A percentile compares a stretch with the other conserved stretches of the same genome.
Evolutionary conservation across 1,139 yeast genomes (phyloP).

Genomic region (Hyphopichia pseudoburtonii): DNA sequence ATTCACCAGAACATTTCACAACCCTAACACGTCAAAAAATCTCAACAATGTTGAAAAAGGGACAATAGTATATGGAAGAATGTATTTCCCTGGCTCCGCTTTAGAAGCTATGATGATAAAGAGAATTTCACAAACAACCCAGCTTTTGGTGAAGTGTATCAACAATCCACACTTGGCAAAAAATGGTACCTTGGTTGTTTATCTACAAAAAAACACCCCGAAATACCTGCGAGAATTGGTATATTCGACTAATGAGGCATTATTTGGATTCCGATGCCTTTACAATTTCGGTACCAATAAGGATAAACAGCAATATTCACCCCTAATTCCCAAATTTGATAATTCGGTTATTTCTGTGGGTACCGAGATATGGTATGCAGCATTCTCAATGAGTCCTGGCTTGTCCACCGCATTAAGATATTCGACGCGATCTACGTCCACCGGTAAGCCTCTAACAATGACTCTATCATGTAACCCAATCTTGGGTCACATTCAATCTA

Average conservation of each 20-base stretch:
- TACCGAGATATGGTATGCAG: slow-evolving; percentile 87
- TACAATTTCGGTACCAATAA: slow-evolving; percentile 60
- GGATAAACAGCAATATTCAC: slow-evolving; percentile 13
- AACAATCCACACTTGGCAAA: slow-evolving; percentile 63
- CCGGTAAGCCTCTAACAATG: slow-evolving; percentile 87
- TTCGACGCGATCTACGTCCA: slow-evolving; percentile 80
- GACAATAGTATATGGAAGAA: slow-evolving; percentile 64
- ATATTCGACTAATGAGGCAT: slow-evolving; percentile 84
- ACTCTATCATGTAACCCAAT: slow-evolving; percentile 87
- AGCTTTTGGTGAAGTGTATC: slow-evolving; percentile 70
- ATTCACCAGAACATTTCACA: slow-evolving; percentile 3
- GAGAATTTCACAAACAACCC: slow-evolving; percentile 59
- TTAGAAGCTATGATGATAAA: slow-evolving; percentile 87
- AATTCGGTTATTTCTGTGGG: slow-evolving; percentile 68
- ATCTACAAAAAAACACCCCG: slow-evolving; percentile 68
- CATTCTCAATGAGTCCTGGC: slow-evolving; percentile 80
- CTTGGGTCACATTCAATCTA: slow-evolving; percentile 85
- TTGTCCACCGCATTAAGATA: slow-evolving; percentile 82
- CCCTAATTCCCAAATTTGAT: slow-evolving; percentile 39
- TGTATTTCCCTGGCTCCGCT: slow-evolving; percentile 86
- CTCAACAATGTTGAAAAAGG: slow-evolving; percentile 12
- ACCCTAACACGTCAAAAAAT: neutral
- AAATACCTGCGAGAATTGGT: slow-evolving; percentile 72
- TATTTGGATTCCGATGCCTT: slow-evolving; percentile 79
- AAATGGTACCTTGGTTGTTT: slow-evolving; percentile 64